These are phyloP conservation scores for Plasmodium sp. DNA, from an alignment of 169 alveolate species.

Conservation along the genomic window DNA sequence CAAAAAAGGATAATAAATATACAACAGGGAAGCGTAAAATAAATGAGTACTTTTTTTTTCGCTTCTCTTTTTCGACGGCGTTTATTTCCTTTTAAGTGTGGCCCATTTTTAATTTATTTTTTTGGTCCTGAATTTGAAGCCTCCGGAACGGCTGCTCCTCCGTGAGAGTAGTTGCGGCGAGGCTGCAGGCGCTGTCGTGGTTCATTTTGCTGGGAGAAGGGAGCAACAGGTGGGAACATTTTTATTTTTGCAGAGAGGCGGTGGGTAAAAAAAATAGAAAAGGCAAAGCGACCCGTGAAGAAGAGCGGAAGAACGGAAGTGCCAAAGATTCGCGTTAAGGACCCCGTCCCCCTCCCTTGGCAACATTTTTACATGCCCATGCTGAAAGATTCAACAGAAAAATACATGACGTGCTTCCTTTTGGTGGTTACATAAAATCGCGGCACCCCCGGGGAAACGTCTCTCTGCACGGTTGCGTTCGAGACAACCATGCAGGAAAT, in stretches of 20 bases:
- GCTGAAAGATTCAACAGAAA: background rate
- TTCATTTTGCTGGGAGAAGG: background rate
- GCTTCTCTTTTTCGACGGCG: background rate
- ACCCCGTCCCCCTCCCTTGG: background rate
- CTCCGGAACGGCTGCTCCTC: background rate
- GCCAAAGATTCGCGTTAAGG: background rate
- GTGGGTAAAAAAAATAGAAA: background rate
- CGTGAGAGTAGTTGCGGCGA: background rate
- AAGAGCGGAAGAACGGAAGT: background rate
- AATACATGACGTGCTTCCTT: background rate
- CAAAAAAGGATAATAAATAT: background rate
- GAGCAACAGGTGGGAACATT: background rate
- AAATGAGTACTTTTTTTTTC: background rate
- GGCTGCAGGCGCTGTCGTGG: background rate
- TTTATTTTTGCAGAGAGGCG: background rate
- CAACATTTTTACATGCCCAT: background rate
- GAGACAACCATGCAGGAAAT: background rate
- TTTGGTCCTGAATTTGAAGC: background rate
- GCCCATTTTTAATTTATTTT: background rate
- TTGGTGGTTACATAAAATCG: background rate
- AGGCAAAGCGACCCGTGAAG: background rate
- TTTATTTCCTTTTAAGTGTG: background rate
- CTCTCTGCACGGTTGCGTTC: too few species aligned
- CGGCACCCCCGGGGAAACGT: background rate
- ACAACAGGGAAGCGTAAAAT: background rate